Evolutionary conservation across 1,284 basidiomycete species (phyloP), one percentile per base, ranked within the genome.

Genomic region (Apiotrichum mycotoxinovorans): DNA sequence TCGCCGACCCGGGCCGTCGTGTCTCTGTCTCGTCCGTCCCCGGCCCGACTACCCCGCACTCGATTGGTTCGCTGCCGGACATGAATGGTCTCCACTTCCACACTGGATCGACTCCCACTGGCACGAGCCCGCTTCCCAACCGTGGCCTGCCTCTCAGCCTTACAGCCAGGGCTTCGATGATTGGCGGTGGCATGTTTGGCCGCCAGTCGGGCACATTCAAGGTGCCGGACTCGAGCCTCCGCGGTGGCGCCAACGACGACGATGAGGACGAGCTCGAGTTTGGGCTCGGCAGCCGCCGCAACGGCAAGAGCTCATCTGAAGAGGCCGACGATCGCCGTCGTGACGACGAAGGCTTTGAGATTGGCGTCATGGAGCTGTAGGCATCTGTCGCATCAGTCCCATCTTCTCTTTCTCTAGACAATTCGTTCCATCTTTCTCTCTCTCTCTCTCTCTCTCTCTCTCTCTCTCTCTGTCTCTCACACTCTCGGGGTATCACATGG

Each of bases 181-280:
- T 74, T 11, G 70, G 72, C 18, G 67, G 68, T 18, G 73, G 73
- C 37, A 74, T 74, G 69, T 74, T 76, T 52, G 72, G 72, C 37
- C 46, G 40, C 3, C 61, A 61, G 11, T 26, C 43, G 23, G 40
- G 22, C 26, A 33, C 35, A 38, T 48, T 62, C 58, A 58, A 60
- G 57, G 58, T 70, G 34, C 71, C 69, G 5, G 62, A 64, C 27
- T 66, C 63, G 40, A 62, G 62, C 9, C 62, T 75, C 4, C 55
- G 73, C 20, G 65, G 63, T 18, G 73, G 72, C 9, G 68, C 62
- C 4, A 64, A 62, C 11, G 71, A 71, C 50, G 71, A 69, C 23
- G 74, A 74, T 25, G 70, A 73, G 37, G 69, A 71, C 26, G 68
- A 69, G 37, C 52, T 53, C 35, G 44, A 46, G 45, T 53, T 38